Conservation (phyloP, 129 eudicot species). For the Erigeron canadensis region DNA sequence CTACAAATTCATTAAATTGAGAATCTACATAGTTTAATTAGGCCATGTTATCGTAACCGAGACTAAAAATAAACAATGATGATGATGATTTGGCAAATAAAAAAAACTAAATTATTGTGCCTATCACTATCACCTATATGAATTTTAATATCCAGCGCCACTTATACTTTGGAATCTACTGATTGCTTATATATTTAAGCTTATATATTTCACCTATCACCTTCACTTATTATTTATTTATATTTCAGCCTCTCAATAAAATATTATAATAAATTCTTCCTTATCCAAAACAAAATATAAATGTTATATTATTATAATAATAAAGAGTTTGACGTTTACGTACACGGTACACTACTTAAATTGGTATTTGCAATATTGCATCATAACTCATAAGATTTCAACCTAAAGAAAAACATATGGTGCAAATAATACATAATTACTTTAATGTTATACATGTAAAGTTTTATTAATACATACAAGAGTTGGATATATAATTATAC, state of each 20-base stretch:
- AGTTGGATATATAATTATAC: too few species aligned
- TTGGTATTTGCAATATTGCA: too few species aligned
- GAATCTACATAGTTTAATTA: neutral
- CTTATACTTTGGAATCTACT: constrained; percentile 25
- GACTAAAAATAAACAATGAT: neutral
- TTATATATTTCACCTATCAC: too few species aligned
- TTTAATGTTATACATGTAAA: too few species aligned
- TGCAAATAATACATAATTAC: too few species aligned
- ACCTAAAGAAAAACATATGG: too few species aligned
- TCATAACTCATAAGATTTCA: too few species aligned
- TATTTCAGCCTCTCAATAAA: neutral
- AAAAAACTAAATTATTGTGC: constrained; percentile 16
- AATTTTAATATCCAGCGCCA: constrained; percentile 16
- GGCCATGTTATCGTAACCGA: constrained; percentile 10
- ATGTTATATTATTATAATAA: too few species aligned
- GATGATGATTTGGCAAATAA: constrained; percentile 16
- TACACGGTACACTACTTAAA: too few species aligned
- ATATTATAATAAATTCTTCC: neutral
- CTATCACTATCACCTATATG: constrained; percentile 16
- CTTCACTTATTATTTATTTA: constrained; percentile 6
- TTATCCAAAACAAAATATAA: neutral
- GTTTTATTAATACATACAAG: too few species aligned
- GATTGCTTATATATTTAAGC: constrained; percentile 26
- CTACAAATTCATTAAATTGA: too few species aligned
- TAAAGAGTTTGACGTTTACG: too few species aligned